phyloP scores from a whole-genome alignment of 2,329 filamentous ascomycete genomes.

The Mollisia scopiformis region DNA sequence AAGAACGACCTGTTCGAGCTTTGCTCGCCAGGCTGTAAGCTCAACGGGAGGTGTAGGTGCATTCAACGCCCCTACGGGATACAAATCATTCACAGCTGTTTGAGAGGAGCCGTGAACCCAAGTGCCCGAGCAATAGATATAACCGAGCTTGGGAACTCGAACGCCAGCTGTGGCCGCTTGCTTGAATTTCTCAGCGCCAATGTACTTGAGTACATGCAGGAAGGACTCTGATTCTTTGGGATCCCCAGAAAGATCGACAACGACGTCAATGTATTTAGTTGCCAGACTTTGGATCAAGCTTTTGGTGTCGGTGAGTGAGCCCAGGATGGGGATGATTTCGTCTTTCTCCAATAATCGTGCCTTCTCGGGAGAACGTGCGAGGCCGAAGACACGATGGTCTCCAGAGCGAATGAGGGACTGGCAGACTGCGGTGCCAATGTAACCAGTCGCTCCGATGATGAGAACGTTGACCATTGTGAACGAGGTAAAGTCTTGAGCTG shows the following conservation, averaged over 20 bases:
- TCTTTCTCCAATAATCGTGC: conserved; percentile 32
- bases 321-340: conserved; percentile 40
- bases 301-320: conserved; percentile 23
- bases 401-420: conserved; percentile 46
- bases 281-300: conserved; percentile 25
- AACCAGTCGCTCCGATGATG: conserved; percentile 57
- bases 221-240: conserved; percentile 28
- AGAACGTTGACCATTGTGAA: conserved; percentile 41
- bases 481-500: background rate
- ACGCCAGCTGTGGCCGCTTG: conserved; percentile 22
- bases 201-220: conserved; percentile 28
- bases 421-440: conserved; percentile 56
- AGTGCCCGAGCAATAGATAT: conserved; percentile 41
- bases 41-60: conserved; percentile 27
- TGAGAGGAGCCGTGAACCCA: conserved; percentile 42
- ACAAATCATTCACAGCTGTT: conserved; percentile 35
- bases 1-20: conserved; percentile 39
- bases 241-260: conserved; percentile 38
- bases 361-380: conserved; percentile 38
- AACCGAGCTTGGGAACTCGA: conserved; percentile 39
- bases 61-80: conserved; percentile 29
- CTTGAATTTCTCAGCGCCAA: conserved; percentile 27
- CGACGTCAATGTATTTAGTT: conserved; percentile 38
- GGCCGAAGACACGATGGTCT: conserved; percentile 40
- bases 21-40: conserved; percentile 37